These are phyloP conservation scores for Penicillium sp. DNA, from an alignment of 2,329 filamentous ascomycete species.

Conservation along the genomic window DNA sequence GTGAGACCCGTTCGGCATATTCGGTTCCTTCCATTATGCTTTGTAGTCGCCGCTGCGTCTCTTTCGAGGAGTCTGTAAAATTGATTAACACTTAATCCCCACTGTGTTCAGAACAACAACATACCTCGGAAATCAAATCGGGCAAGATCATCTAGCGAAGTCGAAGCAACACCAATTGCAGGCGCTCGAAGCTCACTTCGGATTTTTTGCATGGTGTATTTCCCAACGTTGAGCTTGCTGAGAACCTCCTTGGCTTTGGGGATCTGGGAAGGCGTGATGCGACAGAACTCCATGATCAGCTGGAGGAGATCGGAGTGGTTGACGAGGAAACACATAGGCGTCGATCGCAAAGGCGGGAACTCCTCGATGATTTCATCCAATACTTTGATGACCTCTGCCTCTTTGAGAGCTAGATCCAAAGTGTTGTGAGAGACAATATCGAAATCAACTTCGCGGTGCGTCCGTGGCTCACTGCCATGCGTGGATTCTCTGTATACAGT, in stretches of 20 bases:
- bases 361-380: constrained; percentile 84
- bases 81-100: constrained; percentile 50
- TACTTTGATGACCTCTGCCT: constrained; percentile 92
- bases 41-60: constrained; percentile 66
- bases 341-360: constrained; percentile 72
- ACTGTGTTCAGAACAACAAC: constrained; percentile 42
- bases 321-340: constrained; percentile 82
- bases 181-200: constrained; percentile 79
- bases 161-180: constrained; percentile 78
- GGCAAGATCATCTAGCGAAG: constrained; percentile 84
- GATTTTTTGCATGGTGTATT: constrained; percentile 80
- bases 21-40: constrained; percentile 57
- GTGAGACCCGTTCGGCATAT: constrained; percentile 52
- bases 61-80: constrained; percentile 67
- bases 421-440: constrained; percentile 87
- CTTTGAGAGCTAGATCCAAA: constrained; percentile 80
- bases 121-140: constrained; percentile 85
- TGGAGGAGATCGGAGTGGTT: constrained; percentile 87
- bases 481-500: constrained; percentile 79
- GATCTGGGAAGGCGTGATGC: constrained; percentile 69
- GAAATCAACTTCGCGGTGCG: constrained; percentile 89
- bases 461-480: constrained; percentile 77
- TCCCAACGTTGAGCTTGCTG: constrained; percentile 81
- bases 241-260: constrained; percentile 77
- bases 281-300: constrained; percentile 86